phyloP scores from a whole-genome alignment of 225 moss, liverwort and hornwort genomes.

The Anthoceros angustus region DNA sequence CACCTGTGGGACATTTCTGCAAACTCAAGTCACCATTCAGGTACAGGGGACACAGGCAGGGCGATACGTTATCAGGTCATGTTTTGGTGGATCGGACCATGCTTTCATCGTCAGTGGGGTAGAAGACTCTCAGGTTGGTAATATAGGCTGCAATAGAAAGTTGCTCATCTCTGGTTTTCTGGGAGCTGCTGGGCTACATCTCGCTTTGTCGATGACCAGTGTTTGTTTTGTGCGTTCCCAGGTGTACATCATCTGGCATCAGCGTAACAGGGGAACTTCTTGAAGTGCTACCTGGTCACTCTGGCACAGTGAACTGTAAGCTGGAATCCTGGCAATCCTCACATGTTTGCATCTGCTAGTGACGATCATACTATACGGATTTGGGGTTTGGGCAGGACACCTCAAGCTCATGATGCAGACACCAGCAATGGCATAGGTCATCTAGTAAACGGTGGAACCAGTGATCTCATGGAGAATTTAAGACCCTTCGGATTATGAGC shows the following conservation, averaged over 20 bases:
- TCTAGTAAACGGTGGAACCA: slow-evolving; percentile 89
- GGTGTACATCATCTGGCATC: slow-evolving; percentile 99
- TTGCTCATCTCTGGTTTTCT: not conserved
- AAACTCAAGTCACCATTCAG: slow-evolving; percentile 69
- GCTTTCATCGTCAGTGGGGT: slow-evolving; percentile 98
- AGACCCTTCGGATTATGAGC: slow-evolving; percentile 57
- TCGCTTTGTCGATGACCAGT: not conserved
- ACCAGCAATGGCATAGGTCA: slow-evolving; percentile 76
- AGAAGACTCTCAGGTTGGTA: slow-evolving; percentile 92
- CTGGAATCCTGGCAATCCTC: slow-evolving; percentile 98
- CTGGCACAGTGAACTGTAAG: slow-evolving; percentile 98
- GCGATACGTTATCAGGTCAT: slow-evolving; percentile 91
- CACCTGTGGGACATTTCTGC: slow-evolving; percentile 87
- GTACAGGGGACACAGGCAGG: slow-evolving; percentile 85
- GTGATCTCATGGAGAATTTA: slow-evolving; percentile 94
- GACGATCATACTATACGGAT: slow-evolving; percentile 98
- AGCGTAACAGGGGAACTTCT: slow-evolving; percentile 92
- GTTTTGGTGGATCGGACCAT: slow-evolving; percentile 95
- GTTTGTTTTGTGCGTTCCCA: slow-evolving; percentile 22
- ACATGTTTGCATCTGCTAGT: slow-evolving; percentile 99
- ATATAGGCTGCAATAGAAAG: not conserved
- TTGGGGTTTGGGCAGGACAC: slow-evolving; percentile 82
- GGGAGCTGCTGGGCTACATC: not conserved
- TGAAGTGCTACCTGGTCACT: slow-evolving; percentile 83
- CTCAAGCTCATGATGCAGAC: slow-evolving; percentile 31